Evolutionary conservation across 75 land plant genomes (phyloP).

Genomic region (Selaginella tamariscina): DNA sequence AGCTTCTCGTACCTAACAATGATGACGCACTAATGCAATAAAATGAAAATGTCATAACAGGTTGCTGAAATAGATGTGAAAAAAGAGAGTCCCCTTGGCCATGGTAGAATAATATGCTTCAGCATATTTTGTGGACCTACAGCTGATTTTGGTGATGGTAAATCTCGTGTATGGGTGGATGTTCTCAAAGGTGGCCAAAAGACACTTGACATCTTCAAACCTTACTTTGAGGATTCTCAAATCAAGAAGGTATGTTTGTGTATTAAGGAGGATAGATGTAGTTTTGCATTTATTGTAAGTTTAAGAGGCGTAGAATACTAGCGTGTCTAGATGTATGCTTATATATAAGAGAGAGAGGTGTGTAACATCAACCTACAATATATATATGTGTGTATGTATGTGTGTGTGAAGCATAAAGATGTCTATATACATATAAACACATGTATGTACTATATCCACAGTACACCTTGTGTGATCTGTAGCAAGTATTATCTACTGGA

Average conservation of each 20-base stretch:
- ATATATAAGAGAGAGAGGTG: too few relatives aligned
- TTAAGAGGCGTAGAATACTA: too few relatives aligned
- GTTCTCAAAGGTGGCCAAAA: slow-evolving; percentile 64
- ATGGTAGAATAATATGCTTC: slow-evolving; percentile 85
- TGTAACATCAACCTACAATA: too few relatives aligned
- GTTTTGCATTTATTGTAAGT: too few relatives aligned
- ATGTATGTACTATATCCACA: too few relatives aligned
- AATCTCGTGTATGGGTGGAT: slow-evolving; percentile 82
- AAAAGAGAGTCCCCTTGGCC: slow-evolving; percentile 80
- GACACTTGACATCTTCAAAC: slow-evolving; percentile 43
- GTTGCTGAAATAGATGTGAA: slow-evolving; percentile 83
- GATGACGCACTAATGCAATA: not conserved
- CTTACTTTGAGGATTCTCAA: slow-evolving; percentile 66
- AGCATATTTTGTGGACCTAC: slow-evolving; percentile 74
- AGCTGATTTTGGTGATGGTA: slow-evolving; percentile 66
- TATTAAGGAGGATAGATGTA: too few relatives aligned
- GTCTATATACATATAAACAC: too few relatives aligned
- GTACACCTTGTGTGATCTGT: too few relatives aligned
- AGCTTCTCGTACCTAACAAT: not conserved
- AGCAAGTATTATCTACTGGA: too few relatives aligned
- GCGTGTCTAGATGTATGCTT: too few relatives aligned
- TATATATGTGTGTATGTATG: too few relatives aligned
- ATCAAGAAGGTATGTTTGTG: slow-evolving; percentile 83
- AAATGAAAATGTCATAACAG: slow-evolving; percentile 20
- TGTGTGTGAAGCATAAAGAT: too few relatives aligned